phyloP scores from a whole-genome alignment of 768 basidiomycete species.

The Trametes cingulata region DNA sequence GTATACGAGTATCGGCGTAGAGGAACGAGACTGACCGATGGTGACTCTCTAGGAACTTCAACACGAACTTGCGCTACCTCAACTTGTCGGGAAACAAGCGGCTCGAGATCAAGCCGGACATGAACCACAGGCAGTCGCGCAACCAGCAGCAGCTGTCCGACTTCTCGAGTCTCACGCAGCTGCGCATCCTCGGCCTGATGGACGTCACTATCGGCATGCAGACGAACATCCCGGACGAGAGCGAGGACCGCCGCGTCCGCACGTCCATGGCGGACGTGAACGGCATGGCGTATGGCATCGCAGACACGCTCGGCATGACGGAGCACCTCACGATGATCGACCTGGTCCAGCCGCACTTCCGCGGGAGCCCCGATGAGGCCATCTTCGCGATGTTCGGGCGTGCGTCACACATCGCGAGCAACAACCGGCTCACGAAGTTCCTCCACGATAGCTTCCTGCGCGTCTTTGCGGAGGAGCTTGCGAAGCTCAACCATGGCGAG shows the following conservation, averaged over 20 bases:
- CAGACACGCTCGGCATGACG: conserved; percentile 82
- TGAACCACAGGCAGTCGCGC: conserved; percentile 23
- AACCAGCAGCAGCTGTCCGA: conserved; percentile 54
- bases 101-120: conserved; percentile 88
- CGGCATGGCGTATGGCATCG: conserved; percentile 94
- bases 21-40: neutral
- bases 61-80: conserved; percentile 88
- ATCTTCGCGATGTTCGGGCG: conserved; percentile 97
- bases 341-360: conserved; percentile 86
- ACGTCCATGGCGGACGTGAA: conserved; percentile 88
- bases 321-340: conserved; percentile 89
- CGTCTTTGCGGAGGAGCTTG: conserved; percentile 62
- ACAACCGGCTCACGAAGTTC: conserved; percentile 77
- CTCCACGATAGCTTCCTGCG: conserved; percentile 78
- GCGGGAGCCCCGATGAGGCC: conserved; percentile 73
- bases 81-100: conserved; percentile 97
- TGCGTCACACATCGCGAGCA: conserved; percentile 54
- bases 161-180: conserved; percentile 81
- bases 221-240: conserved; percentile 74
- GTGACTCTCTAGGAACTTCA: conserved; percentile 81
- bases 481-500: conserved; percentile 39
- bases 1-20: neutral
- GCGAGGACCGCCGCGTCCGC: conserved; percentile 86
- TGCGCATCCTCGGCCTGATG: conserved; percentile 95
- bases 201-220: conserved; percentile 77